These are phyloP conservation scores for Claviceps sorghi DNA, from an alignment of 2,329 filamentous ascomycete genomes.

Conservation along the genomic window DNA sequence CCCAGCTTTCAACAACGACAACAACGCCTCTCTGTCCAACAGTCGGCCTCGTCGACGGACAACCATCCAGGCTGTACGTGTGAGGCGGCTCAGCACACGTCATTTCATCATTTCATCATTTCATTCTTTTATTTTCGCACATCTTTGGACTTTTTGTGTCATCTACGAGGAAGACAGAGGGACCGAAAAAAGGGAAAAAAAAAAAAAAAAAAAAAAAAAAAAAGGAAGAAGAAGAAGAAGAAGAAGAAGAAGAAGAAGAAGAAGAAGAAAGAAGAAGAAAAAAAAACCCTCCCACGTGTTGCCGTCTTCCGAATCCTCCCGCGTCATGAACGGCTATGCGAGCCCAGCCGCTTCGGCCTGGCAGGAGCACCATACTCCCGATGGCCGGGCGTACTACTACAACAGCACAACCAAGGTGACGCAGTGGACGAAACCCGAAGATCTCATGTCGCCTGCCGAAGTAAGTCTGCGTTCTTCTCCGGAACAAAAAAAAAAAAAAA, in stretches of 20 bases:
- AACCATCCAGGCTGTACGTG: not conserved
- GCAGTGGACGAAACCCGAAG: conserved; percentile 87
- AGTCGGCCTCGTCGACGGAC: not conserved
- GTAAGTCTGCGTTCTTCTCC: conserved; percentile 31
- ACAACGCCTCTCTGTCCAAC: not conserved
- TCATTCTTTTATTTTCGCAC: too few species aligned
- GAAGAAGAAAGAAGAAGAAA: too few species aligned
- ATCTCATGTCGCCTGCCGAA: conserved; percentile 72
- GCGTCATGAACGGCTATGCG: conserved; percentile 43
- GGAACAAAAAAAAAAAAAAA: too few species aligned
- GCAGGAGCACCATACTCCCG: conserved; percentile 68
- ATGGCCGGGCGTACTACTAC: conserved; percentile 84
- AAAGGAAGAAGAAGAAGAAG: too few species aligned
- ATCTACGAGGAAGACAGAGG: too few species aligned
- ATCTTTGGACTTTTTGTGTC: too few species aligned
- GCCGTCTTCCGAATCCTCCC: not conserved
- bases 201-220: not conserved
- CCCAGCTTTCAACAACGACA: not conserved
- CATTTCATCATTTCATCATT: not conserved
- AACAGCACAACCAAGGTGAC: conserved; percentile 75
- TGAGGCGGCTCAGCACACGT: not conserved
- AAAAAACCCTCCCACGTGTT: too few species aligned
- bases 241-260: too few species aligned
- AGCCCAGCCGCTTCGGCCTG: conserved; percentile 43
- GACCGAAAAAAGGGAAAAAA: not conserved